A percentile compares a stretch with the other conserved stretches of the same genome.
These are phyloP conservation scores for Fremontodendron californicum DNA, from an alignment of 345 rosid genomes.

Conservation along the genomic window DNA sequence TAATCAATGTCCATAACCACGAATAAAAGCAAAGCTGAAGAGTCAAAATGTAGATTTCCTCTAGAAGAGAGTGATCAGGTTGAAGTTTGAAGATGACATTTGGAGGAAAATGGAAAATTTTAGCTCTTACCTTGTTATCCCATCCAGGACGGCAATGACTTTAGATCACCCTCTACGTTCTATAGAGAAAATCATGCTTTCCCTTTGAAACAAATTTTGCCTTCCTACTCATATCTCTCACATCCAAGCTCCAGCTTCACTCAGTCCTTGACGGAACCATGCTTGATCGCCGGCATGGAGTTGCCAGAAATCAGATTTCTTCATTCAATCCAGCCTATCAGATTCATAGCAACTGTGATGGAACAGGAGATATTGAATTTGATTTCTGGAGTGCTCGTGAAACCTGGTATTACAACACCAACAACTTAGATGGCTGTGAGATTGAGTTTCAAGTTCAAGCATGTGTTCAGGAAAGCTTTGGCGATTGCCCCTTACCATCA, in stretches of 20 bases:
- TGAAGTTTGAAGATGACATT: not conserved
- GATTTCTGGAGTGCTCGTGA: conserved; percentile 36
- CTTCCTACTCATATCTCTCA: not conserved
- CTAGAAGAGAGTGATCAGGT: not conserved
- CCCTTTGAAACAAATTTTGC: not conserved
- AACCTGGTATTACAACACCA: not conserved
- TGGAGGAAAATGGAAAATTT: conserved; percentile 14
- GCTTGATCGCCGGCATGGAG: conserved; percentile 10
- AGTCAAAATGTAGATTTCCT: not conserved
- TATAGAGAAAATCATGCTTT: not conserved
- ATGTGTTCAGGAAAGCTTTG: not conserved
- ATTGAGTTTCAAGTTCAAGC: conserved; percentile 4
- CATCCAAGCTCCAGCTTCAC: not conserved
- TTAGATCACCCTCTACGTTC: not conserved
- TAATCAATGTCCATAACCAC: not conserved
- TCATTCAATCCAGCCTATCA: conserved; percentile 1
- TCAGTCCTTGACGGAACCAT: not conserved
- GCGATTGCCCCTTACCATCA: conserved; percentile 2
- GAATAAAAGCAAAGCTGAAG: not conserved
- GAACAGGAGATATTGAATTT: conserved; percentile 29
- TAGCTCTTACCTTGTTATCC: conserved; percentile 8
- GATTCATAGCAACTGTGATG: not conserved
- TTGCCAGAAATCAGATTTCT: conserved; percentile 9
- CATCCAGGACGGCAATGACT: conserved; percentile 43
- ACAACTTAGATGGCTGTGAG: not conserved